Conservation (phyloP, 306 rosid species). For the Castanea crenata region DNA sequence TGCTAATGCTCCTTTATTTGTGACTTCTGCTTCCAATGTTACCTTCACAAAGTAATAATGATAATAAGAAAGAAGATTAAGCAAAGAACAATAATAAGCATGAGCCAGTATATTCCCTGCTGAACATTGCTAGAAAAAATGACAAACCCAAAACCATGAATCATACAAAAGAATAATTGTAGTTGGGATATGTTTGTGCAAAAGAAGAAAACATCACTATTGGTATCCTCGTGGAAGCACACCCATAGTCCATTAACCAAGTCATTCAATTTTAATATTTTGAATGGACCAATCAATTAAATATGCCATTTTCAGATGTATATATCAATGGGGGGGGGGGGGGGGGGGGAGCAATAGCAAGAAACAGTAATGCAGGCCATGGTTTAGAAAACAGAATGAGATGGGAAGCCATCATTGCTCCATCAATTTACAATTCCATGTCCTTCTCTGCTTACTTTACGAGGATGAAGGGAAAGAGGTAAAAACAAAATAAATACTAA, state of each 20-base stretch:
- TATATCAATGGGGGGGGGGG: not conserved
- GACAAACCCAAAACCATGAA: not conserved
- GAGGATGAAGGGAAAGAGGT: no score
- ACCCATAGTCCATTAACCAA: not conserved
- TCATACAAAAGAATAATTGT: not conserved
- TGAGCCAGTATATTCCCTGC: not conserved
- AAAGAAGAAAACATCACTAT: not conserved
- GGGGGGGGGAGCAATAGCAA: no score
- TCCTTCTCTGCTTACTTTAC: no score
- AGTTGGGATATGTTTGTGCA: not conserved
- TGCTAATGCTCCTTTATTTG: conserved; percentile 94
- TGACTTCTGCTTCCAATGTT: conserved; percentile 94
- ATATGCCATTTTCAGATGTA: conserved; percentile 1
- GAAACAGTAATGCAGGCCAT: not conserved
- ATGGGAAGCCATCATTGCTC: conserved; percentile 1
- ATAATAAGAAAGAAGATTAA: not conserved
- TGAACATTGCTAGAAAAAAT: not conserved
- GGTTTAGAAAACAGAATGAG: not conserved
- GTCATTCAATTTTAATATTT: not conserved
- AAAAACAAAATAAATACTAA: no score
- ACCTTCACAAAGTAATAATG: conserved; percentile 40
- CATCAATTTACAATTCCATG: no score
- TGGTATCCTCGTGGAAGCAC: not conserved
- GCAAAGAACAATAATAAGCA: not conserved
- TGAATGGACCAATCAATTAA: not conserved